Evolutionary conservation across 2,329 filamentous ascomycete species (phyloP).

Genomic region (Echinosphaeria canescens): DNA sequence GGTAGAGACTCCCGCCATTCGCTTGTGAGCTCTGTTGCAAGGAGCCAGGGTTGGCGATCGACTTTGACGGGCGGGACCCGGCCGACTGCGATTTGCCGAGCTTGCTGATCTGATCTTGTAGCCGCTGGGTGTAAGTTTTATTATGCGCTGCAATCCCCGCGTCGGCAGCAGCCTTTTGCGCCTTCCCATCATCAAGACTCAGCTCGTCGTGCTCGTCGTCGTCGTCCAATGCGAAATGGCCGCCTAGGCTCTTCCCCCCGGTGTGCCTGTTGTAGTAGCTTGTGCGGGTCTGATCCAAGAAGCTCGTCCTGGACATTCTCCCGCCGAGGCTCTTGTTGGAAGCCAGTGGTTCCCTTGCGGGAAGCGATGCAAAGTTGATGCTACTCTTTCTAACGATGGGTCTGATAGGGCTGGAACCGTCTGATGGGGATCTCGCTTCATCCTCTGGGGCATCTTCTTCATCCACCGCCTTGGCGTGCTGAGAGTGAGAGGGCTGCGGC

Average conservation of each 20-base stretch:
- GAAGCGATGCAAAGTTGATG: slow-evolving; percentile 80
- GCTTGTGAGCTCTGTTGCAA: slow-evolving; percentile 12
- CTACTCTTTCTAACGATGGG: slow-evolving; percentile 80
- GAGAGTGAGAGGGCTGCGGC: slow-evolving; percentile 3
- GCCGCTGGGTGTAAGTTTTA: slow-evolving; percentile 80
- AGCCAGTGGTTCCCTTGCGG: slow-evolving; percentile 70
- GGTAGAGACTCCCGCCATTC: too few relatives aligned
- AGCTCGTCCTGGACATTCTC: slow-evolving; percentile 53
- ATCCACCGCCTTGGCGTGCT: slow-evolving; percentile 2
- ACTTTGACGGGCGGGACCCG: slow-evolving; percentile 23
- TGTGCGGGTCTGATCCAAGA: slow-evolving; percentile 48
- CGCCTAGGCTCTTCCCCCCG: slow-evolving; percentile 48
- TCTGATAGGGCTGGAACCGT: slow-evolving; percentile 52
- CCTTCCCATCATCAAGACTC: slow-evolving; percentile 21
- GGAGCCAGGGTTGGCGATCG: slow-evolving; percentile 15
- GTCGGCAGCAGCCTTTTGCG: slow-evolving; percentile 20
- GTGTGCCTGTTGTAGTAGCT: slow-evolving; percentile 58
- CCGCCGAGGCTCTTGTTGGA: slow-evolving; percentile 66
- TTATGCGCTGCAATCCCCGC: slow-evolving; percentile 38
- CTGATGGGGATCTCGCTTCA: slow-evolving; percentile 31
- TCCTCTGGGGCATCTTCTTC: slow-evolving; percentile 20
- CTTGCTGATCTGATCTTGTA: slow-evolving; percentile 81
- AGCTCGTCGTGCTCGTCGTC: slow-evolving; percentile 25
- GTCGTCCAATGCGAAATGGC: slow-evolving; percentile 9
- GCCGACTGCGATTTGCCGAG: slow-evolving; percentile 34